Base-by-base conservation (phyloP, 1,284 basidiomycete species). In the Golubevia sp. region DNA sequence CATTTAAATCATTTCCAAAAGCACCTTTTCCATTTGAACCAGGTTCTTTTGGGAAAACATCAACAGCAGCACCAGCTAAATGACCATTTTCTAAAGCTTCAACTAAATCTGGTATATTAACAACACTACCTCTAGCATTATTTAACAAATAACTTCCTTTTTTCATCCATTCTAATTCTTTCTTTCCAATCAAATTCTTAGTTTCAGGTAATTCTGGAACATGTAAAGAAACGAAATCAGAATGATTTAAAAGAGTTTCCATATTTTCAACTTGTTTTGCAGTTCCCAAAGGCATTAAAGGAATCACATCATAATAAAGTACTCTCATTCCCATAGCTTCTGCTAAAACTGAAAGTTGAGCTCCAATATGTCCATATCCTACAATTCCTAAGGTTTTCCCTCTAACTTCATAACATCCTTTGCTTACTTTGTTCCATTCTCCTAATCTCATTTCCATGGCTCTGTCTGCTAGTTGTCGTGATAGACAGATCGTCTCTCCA, bases 381-480 rank as follows among this genome's bases (percentile, higher is more conserved):
- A 99, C 90, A 74, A 99, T 99, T 66, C 97, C 97, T 55, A 99
- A 88, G 0, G 94, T 96, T 88, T 99, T 99, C 75, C 96, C 96
- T 61, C 97, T 91, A 68, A 99, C 87, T 85, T 99, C 97, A 93
- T 93, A 99, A 86, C 97, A 99, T 68, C 91, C 90, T 85, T 97
- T 97, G 75, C 94, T 97, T 77, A 97, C 91, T 86, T 99, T 99
- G 88, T 99, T 99, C 97, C 97, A 99, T 72, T 91, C 86, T 55
- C 96, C 96, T 24, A 89, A 86, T 63, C 90, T 90, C 87, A 99
- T 89, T 86, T 99, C 97, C 74, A 87, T 89, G 18, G 91, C 87
- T 62, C 97, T 91, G 85, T 99, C 93, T 73, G 91, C 90, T 71
- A 97, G 89, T 84, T 99, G 97, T 49, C 97, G 91, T 13, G 97